Conservation (phyloP, 176 grass and related monocot species). For the Musa schizocarpa region DNA sequence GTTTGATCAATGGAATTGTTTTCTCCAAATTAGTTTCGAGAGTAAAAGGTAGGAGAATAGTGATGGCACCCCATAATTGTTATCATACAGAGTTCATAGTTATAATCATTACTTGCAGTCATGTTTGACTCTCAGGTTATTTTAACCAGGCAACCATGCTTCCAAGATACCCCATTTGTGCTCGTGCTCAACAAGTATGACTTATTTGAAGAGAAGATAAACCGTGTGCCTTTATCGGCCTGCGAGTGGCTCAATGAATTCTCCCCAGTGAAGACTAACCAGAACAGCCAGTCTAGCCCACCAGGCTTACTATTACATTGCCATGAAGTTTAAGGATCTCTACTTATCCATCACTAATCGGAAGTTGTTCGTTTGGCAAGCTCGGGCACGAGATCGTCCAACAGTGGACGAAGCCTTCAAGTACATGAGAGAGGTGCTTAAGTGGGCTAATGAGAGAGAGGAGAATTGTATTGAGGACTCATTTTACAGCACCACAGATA, state of each 20-base stretch:
- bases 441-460: constrained; percentile 84
- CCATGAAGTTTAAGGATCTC: constrained; percentile 84
- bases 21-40: too few relatives aligned
- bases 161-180: constrained; percentile 65
- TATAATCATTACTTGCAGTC: background rate
- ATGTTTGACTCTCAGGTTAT: background rate
- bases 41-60: too few relatives aligned
- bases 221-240: constrained; percentile 23
- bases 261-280: constrained; percentile 55
- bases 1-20: too few relatives aligned
- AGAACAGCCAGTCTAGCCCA: constrained; percentile 81
- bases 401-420: constrained; percentile 71
- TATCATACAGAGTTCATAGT: background rate
- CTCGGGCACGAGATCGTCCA: constrained; percentile 49
- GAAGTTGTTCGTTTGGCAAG: constrained; percentile 91
- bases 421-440: constrained; percentile 70
- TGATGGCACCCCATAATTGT: background rate
- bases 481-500: constrained; percentile 83
- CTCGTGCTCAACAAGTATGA: constrained; percentile 95
- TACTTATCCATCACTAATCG: constrained; percentile 39
- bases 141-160: constrained; percentile 65
- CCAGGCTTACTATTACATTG: constrained; percentile 87
- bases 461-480: constrained; percentile 54
- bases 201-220: constrained; percentile 79
- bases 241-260: constrained; percentile 91